Base-by-base conservation (phyloP, 768 basidiomycete genomes). In the Termitomyces sp. region DNA sequence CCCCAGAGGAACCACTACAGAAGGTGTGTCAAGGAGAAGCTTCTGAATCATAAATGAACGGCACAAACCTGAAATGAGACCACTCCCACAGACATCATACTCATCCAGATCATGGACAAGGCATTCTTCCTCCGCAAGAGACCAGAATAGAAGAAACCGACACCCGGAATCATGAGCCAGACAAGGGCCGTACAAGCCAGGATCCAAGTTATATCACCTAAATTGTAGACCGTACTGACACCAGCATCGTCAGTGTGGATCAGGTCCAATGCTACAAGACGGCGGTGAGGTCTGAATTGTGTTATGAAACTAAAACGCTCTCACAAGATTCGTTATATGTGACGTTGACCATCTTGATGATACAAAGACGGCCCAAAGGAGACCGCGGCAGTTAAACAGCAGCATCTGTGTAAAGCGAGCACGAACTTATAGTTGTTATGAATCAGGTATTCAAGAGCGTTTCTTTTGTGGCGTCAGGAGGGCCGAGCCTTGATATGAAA, bases 1-100 rank as follows among this genome's bases (percentile, higher is more conserved):
- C 95, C 95, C 95, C 95, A 96, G 80, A 95, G 94, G 77, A 92
- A 94, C 92, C 92, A 95, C 87, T 93, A 60, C n/a, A 59, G 58
- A 31, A 27, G 27, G 27, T 12, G 19, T 29, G 27, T 46, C n/a
- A 31, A 29, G 38, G n/a, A 40, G 31, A 17, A 21, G 16, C 17
- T 4, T 42, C 2, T 32, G 29, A 19, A 19, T 32, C 37, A 29
- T 9, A 41, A 63, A 17, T 40, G 48, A 0, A 19, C 11, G 9
- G 11, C 31, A 76, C 83, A 57, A 60, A 90, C 90, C 77, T 92
- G 87, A 76, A 93, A 92, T 4, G 86, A 87, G 38, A 92, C 89
- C 63, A 89, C 80, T 0, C 87, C 93, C 10, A 93, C 65, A 0
- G 83, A 82, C 64, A 87, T 80, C 79, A 92, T 84, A 54, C 83